Conservation (phyloP, 176 grass and related monocot species). For the Avena insularis region DNA sequence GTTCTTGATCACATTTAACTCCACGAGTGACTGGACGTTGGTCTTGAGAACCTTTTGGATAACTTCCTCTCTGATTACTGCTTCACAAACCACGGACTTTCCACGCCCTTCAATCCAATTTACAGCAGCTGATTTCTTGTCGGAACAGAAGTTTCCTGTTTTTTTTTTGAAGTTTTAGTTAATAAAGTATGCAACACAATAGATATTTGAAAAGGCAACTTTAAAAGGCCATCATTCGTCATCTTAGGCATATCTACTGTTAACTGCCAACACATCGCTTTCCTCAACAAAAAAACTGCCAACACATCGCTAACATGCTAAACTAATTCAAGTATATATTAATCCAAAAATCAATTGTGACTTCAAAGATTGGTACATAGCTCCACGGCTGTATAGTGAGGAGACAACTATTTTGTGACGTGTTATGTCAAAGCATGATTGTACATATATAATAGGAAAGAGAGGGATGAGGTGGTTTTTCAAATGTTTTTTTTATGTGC, state of each 20-base stretch:
- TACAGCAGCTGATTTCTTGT: slow-evolving; percentile 95
- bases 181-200: slow-evolving; percentile 2
- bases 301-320: background rate
- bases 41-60: slow-evolving; percentile 96
- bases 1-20: slow-evolving; percentile 94
- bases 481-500: background rate
- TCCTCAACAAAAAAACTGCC: background rate
- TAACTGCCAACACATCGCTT: background rate
- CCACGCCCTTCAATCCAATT: slow-evolving; percentile 97
- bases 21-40: slow-evolving; percentile 72
- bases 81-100: slow-evolving; percentile 94
- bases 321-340: background rate
- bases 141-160: slow-evolving; percentile 93
- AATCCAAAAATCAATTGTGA: background rate
- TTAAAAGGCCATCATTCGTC: background rate
- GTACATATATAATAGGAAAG: background rate
- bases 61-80: slow-evolving; percentile 87
- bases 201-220: background rate
- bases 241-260: background rate
- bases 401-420: background rate
- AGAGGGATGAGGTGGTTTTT: background rate
- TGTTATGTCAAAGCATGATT: slow-evolving; percentile 5
- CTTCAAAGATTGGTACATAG: background rate
- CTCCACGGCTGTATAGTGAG: background rate
- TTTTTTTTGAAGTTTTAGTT: slow-evolving; percentile 6